Evolutionary conservation across 768 basidiomycete species (phyloP), one percentile per base, ranked within the genome.

Genomic region (Macrocybe gigantea): DNA sequence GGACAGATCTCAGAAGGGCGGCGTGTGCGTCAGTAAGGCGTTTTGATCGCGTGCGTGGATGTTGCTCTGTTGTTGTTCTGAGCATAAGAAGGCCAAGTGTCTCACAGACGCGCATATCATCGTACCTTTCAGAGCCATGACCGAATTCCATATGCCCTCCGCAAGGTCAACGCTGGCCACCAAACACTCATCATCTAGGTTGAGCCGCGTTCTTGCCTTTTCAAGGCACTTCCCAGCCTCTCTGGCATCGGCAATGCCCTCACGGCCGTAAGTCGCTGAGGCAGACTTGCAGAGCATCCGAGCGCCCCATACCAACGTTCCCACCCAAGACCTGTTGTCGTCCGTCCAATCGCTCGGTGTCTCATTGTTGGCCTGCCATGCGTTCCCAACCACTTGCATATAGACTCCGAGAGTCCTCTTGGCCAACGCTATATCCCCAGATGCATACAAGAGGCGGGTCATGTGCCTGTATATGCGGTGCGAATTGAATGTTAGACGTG

Each of bases 401-500:
- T 98, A 98, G 30, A 97, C 69, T 34, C 78, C 73, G 35, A 97
- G 74, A 0, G 84, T 87, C 13, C 89, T 80, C 57, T 78, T 81
- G 2, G 90, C 86, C 3, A 91, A 74, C 12, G 71, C 61, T 2
- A 66, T 64, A 53, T 84, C 83, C 7, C 80, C 80, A 0, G 77
- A 72, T 9, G 80, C 75, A 49, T 81, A 78, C 11, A 89, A 65
- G 1, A 94, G 65, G 1, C 86, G 81, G 30, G 82, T 80, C 74
- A 97, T 83, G 63, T 96, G 89, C 1, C 94, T 83, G 47, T 90
- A 78, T 6, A 97, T 70, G 7, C 83, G 79, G 50, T 85, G 86
- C 0, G 90, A 94, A 60, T 96, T 93, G 73, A 97, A 96, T 0
- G 95, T 98, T 14, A 93, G 77, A 14, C 85, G 82, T 7, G 92